A percentile compares a stretch with the other conserved stretches of the same genome.
Conservation (phyloP, 2,329 filamentous ascomycete genomes). For the Ploettnerulaceae sp. region DNA sequence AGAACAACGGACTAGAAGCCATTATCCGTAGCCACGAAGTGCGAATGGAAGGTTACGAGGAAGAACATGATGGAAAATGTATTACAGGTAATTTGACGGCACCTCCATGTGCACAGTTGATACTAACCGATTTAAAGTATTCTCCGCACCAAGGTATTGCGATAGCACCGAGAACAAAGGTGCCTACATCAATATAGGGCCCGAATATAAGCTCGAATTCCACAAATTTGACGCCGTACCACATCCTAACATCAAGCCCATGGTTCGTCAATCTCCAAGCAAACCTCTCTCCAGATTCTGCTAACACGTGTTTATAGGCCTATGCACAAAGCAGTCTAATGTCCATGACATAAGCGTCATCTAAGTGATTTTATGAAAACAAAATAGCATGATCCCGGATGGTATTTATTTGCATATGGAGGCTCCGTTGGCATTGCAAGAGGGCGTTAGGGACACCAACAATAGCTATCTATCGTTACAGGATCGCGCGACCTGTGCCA, state of each 20-base stretch:
- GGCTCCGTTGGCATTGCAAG: neutral
- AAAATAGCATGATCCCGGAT: slow-evolving; percentile 3
- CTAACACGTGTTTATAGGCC: slow-evolving; percentile 46
- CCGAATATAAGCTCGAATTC: slow-evolving; percentile 86
- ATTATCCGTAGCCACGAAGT: slow-evolving; percentile 98
- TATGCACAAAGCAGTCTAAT: slow-evolving; percentile 82
- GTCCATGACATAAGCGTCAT: slow-evolving; percentile 39
- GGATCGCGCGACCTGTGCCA: neutral
- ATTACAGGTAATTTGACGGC: slow-evolving; percentile 66
- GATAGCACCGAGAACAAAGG: slow-evolving; percentile 98
- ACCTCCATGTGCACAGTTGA: neutral
- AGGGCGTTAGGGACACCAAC: slow-evolving; percentile 5
- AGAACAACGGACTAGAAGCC: slow-evolving; percentile 89
- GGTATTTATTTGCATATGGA: slow-evolving; percentile 9
- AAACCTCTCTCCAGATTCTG: neutral
- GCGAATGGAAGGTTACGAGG: slow-evolving; percentile 98
- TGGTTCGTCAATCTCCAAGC: slow-evolving; percentile 48
- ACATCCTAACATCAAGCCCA: slow-evolving; percentile 91
- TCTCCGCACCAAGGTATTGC: slow-evolving; percentile 96
- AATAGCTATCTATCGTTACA: neutral
- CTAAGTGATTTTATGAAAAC: neutral
- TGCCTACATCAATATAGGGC: slow-evolving; percentile 94
- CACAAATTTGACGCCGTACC: slow-evolving; percentile 95
- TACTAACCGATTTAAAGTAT: slow-evolving; percentile 52
- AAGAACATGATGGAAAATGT: slow-evolving; percentile 91